These are phyloP conservation scores for Iris pallida DNA, from an alignment of 116 monocot species.

Conservation along the genomic window DNA sequence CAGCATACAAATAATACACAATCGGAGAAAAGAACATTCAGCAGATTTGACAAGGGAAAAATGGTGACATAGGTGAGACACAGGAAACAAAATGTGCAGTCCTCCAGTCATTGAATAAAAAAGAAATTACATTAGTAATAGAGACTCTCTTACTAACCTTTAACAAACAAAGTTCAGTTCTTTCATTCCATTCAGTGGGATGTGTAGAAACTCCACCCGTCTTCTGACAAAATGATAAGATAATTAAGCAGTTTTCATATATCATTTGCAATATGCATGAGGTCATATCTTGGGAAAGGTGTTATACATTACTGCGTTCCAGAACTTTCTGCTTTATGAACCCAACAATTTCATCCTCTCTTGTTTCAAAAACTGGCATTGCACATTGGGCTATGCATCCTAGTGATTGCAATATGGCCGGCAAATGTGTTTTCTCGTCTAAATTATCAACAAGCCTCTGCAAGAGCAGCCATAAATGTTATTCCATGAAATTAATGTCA, in stretches of 20 bases:
- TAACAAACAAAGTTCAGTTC: constrained; percentile 65
- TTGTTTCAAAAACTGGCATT: constrained; percentile 95
- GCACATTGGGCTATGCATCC: constrained; percentile 97
- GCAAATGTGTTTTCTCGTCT: constrained; percentile 81
- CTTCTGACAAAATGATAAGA: constrained; percentile 31
- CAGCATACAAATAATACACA: constrained; percentile 5
- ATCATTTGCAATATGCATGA: neutral
- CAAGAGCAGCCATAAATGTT: constrained; percentile 11
- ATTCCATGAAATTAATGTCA: constrained; percentile 1
- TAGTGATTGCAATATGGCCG: constrained; percentile 85
- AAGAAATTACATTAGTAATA: neutral
- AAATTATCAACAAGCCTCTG: constrained; percentile 96
- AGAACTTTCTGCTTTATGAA: constrained; percentile 78
- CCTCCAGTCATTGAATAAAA: neutral
- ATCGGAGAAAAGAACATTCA: too few species aligned
- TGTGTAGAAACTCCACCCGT: constrained; percentile 17
- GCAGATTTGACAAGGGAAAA: too few species aligned
- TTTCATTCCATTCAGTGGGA: constrained; percentile 58
- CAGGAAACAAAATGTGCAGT: neutral
- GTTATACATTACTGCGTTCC: constrained; percentile 57
- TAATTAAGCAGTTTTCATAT: neutral
- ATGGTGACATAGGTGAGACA: neutral
- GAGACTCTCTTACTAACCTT: constrained; percentile 42
- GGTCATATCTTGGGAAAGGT: constrained; percentile 11
- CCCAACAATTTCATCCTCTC: constrained; percentile 76